Evolutionary conservation across 495 filamentous ascomycete genomes (phyloP), one percentile per base, ranked within the genome.

Genomic region (Staphylotrichum longicolle): DNA sequence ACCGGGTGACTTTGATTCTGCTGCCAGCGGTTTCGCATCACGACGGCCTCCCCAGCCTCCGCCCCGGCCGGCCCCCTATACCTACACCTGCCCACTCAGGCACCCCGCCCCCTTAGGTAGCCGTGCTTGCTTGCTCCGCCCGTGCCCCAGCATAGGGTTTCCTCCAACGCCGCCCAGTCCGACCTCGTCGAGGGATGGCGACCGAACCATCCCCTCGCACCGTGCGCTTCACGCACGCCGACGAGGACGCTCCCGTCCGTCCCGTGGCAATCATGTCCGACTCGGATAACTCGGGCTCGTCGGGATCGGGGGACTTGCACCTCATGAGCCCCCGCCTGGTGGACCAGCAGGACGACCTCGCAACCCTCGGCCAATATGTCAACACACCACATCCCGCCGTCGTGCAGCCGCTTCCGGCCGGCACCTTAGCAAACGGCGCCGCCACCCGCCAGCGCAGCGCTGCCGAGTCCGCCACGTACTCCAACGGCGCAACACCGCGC

Each of bases 221-320:
- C 57, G 79, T 83, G 61, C 80, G 82, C 63, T 85, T 85, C 66
- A 79, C 75, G 10, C 72, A 76, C 35, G 62, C 67, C 67, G 77
- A 74, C 33, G 70, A 74, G 55, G 75, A 74, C 51, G 39, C 5
- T 10, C 6, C 5, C 37, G 37, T 67, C 35, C 82, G 83, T 51
- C 78, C 85, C 12, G 57, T 68, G 67, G 77, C 75, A 55, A 74
- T 72, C 69, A 80, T 73, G 64, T 84, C 69, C 58, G 88, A 89
- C 68, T 88, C 86, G 32, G 86, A 85, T 44, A 84, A 79, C 61
- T 87, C 86, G 37, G 82, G 77, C 44, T 86, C 84, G 5, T 88
- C 86, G 27, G 83, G 83, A 60, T 85, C 85, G 20, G 84, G 83
- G 60, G 86, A 88, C 45, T 82, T 81, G 44, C 65, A 71, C 9